A percentile compares a stretch with the other conserved stretches of the same genome.
These are phyloP conservation scores for Nepenthes mirabilis DNA, from an alignment of 148 eudicot genomes.

Conservation along the genomic window DNA sequence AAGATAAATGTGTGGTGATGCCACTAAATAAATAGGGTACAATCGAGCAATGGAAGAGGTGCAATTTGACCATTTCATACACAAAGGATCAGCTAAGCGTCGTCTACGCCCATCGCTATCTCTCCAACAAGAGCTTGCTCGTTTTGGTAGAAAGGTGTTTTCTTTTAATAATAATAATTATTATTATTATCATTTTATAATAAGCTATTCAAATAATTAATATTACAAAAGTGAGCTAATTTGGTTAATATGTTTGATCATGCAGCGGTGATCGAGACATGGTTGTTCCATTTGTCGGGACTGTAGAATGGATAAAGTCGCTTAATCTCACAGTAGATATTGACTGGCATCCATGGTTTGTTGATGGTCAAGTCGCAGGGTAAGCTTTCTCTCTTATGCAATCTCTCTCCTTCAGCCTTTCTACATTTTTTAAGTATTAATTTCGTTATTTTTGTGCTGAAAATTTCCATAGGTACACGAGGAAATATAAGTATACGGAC, in stretches of 20 bases:
- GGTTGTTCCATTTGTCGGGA: conserved; percentile 27
- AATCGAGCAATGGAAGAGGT: conserved; percentile 22
- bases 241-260: not conserved
- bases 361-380: conserved; percentile 42
- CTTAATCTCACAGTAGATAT: conserved; percentile 25
- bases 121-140: conserved; percentile 16
- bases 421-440: not conserved
- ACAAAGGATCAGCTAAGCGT: conserved; percentile 25
- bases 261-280: conserved; percentile 36
- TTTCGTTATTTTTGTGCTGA: not conserved
- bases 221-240: too few relatives aligned
- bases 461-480: conserved; percentile 19
- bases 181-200: not conserved
- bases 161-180: not conserved
- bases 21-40: conserved; percentile 19
- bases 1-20: not conserved
- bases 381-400: conserved; percentile 4
- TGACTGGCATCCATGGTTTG: conserved; percentile 35
- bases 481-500: conserved; percentile 9
- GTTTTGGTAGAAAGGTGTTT: conserved; percentile 22
- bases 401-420: not conserved
- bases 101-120: conserved; percentile 18
- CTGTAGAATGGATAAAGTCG: conserved; percentile 27
- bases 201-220: too few relatives aligned
- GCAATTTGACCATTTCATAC: conserved; percentile 29